These are phyloP conservation scores for Debaryomyces robertsiae DNA, from an alignment of 1,139 yeast genomes.

Conservation along the genomic window DNA sequence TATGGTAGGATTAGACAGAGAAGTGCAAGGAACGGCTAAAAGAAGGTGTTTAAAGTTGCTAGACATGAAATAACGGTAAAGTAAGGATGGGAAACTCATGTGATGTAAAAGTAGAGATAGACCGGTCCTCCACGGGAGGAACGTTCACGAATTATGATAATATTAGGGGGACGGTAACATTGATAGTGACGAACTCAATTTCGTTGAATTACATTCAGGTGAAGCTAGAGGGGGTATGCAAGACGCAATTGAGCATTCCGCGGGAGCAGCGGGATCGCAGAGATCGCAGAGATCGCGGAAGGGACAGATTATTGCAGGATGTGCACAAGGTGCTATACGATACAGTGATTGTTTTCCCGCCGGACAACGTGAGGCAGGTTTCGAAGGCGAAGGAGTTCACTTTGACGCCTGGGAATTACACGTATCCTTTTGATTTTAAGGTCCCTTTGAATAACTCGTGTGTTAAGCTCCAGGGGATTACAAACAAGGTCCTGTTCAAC, in stretches of 20 bases:
- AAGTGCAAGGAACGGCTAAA: no score
- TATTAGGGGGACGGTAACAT: conserved; percentile 48
- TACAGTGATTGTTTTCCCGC: conserved; percentile 61
- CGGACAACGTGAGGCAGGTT: conserved; percentile 52
- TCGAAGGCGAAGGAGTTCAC: conserved; percentile 57
- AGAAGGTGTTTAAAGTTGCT: no score
- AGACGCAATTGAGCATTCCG: conserved; percentile 39
- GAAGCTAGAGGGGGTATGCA: conserved; percentile 59
- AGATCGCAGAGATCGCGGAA: conserved; percentile 14
- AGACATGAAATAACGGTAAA: no score
- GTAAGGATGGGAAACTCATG: conserved; percentile 12
- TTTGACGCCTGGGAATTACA: conserved; percentile 59
- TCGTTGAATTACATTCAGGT: conserved; percentile 56
- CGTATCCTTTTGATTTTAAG: conserved; percentile 57
- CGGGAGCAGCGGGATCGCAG: conserved; percentile 19
- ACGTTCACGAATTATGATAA: conserved; percentile 56
- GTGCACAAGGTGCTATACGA: conserved; percentile 60
- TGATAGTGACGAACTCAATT: conserved; percentile 49
- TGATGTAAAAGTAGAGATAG: conserved; percentile 41
- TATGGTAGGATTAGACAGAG: no score
- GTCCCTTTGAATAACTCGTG: conserved; percentile 58
- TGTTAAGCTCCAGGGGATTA: conserved; percentile 43
- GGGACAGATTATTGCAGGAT: conserved; percentile 39
- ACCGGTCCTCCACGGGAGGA: conserved; percentile 39
- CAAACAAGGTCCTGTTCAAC: conserved; percentile 42